A percentile compares a stretch with the other conserved stretches of the same genome.
phyloP scores from a whole-genome alignment of 2,329 filamentous ascomycete species.

The Penicillium sp. region DNA sequence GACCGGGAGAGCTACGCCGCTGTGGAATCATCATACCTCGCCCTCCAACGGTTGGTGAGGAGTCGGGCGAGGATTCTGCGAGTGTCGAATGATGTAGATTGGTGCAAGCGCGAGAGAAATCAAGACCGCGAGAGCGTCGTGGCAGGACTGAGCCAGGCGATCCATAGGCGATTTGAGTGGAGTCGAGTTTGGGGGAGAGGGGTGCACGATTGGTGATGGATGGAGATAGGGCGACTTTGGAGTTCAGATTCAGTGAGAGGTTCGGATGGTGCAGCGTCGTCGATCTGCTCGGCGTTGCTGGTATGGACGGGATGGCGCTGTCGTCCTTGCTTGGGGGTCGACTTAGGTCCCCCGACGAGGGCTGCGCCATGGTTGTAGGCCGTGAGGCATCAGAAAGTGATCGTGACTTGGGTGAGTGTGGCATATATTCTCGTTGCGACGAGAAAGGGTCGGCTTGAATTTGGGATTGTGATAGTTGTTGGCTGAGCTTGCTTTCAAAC shows the following conservation, averaged over 20 bases:
- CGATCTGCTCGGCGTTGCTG: slow-evolving; percentile 68
- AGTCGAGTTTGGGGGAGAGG: slow-evolving; percentile 79
- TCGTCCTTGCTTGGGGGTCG: slow-evolving; percentile 62
- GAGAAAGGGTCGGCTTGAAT: slow-evolving; percentile 21
- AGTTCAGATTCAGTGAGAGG: slow-evolving; percentile 65
- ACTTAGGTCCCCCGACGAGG: slow-evolving; percentile 49
- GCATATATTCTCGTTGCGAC: slow-evolving; percentile 6
- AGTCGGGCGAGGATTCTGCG: slow-evolving; percentile 83
- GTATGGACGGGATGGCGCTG: slow-evolving; percentile 48
- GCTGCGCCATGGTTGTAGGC: slow-evolving; percentile 53
- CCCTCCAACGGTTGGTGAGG: slow-evolving; percentile 75
- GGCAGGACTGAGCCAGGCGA: slow-evolving; percentile 84
- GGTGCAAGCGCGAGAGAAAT: slow-evolving; percentile 89
- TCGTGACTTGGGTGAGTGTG: slow-evolving; percentile 48
- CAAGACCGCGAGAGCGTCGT: slow-evolving; percentile 78
- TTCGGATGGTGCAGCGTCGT: slow-evolving; percentile 58
- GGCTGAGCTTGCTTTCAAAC: slow-evolving; percentile 35
- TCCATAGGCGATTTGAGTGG: slow-evolving; percentile 69
- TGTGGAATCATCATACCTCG: slow-evolving; percentile 57
- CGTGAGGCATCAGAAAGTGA: slow-evolving; percentile 63
- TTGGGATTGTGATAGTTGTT: slow-evolving; percentile 27
- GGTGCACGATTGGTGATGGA: slow-evolving; percentile 56
- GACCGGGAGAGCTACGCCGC: slow-evolving; percentile 56
- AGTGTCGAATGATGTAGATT: slow-evolving; percentile 93
- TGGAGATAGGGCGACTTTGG: slow-evolving; percentile 45